phyloP scores from a whole-genome alignment of 441 rosid genomes.

The Populus hybrid region DNA sequence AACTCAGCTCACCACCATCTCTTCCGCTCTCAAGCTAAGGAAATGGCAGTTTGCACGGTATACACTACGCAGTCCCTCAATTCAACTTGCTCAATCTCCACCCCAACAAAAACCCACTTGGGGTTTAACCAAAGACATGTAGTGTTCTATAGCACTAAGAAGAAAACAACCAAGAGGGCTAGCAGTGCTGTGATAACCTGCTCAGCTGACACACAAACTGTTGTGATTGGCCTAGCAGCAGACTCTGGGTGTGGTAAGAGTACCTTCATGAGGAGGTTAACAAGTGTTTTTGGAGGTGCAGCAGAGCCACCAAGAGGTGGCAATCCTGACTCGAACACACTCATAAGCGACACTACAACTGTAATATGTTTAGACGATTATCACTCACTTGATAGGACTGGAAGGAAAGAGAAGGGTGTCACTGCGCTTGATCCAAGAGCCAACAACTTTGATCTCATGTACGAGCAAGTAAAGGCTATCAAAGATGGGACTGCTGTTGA shows the following conservation, averaged over 20 bases:
- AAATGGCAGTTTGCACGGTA: conserved; percentile 71
- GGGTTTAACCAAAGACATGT: conserved; percentile 48
- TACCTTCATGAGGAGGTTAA: too few species aligned
- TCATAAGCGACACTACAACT: conserved; percentile 88
- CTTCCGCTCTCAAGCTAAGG: conserved; percentile 4
- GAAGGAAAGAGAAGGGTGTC: conserved; percentile 87
- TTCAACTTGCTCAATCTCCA: conserved; percentile 63
- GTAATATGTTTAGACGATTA: conserved; percentile 93
- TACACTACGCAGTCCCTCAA: conserved; percentile 64
- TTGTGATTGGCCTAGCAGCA: conserved; percentile 95
- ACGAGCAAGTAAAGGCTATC: conserved; percentile 84
- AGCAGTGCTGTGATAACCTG: conserved; percentile 51
- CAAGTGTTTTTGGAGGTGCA: conserved; percentile 96
- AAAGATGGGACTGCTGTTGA: conserved; percentile 74
- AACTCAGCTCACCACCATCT: not conserved
- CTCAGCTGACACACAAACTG: conserved; percentile 50
- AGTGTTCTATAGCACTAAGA: conserved; percentile 38
- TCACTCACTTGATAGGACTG: conserved; percentile 83
- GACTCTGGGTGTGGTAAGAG: conserved; percentile 99
- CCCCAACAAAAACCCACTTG: conserved; percentile 51
- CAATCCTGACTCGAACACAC: conserved; percentile 96
- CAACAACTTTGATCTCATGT: conserved; percentile 91
- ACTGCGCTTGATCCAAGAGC: conserved; percentile 96
- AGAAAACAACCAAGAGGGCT: conserved; percentile 27
- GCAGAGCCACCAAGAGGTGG: conserved; percentile 96